These are phyloP conservation scores for Globisporangium spinosum DNA, from an alignment of 352 stramenopile species.

Conservation along the genomic window DNA sequence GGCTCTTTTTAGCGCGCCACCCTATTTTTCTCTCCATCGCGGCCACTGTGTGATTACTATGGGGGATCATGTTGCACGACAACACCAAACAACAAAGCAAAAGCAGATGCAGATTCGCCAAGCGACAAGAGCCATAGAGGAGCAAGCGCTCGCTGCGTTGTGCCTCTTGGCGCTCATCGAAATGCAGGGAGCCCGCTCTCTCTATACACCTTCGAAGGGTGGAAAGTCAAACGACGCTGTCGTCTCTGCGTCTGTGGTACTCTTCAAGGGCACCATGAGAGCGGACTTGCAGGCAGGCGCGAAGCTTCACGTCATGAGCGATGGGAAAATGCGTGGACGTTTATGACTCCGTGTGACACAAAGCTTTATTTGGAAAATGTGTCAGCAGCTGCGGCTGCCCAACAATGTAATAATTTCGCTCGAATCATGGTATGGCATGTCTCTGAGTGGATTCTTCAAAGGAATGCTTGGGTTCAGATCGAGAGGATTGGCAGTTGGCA, in stretches of 20 bases:
- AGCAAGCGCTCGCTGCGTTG: not conserved
- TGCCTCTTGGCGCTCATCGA: not conserved
- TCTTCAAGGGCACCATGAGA: not conserved
- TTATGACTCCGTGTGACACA: not conserved
- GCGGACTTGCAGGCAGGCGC: not conserved
- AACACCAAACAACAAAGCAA: not conserved
- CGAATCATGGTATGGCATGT: not conserved
- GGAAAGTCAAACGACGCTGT: not conserved
- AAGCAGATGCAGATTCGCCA: not conserved
- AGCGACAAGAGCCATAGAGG: not conserved
- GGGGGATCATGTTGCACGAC: not conserved
- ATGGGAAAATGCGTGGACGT: not conserved
- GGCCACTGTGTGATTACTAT: not conserved
- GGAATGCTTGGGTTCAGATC: not conserved
- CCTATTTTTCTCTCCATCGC: not conserved
- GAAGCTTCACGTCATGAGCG: not conserved
- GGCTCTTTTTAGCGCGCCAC: not conserved
- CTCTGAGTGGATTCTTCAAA: not conserved
- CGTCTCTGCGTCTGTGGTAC: not conserved
- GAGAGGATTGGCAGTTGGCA: not conserved
- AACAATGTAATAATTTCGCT: not conserved
- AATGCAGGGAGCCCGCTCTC: not conserved
- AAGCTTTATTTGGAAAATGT: not conserved
- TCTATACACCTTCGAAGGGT: not conserved
- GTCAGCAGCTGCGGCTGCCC: not conserved